A percentile compares a stretch with the other conserved stretches of the same genome.
phyloP scores from a whole-genome alignment of 805 yeast species.

The Blastobotrys muscicola region DNA sequence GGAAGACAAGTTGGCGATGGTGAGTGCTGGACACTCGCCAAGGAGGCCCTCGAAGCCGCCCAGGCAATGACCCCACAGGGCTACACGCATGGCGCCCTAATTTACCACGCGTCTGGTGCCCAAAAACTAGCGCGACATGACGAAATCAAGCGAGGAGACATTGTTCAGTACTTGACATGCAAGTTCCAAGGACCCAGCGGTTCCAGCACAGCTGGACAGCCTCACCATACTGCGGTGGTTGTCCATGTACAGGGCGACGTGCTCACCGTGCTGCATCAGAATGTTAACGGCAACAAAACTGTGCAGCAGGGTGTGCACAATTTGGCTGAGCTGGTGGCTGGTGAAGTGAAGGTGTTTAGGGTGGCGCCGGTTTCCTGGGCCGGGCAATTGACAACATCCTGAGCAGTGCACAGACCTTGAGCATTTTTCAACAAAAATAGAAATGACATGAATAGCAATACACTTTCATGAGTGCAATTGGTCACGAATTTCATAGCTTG shows the following conservation, averaged over 20 bases:
- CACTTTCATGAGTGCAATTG: no score
- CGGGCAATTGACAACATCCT: slow-evolving; percentile 10
- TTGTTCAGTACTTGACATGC: slow-evolving; percentile 26
- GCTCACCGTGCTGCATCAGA: slow-evolving; percentile 25
- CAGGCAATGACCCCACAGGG: slow-evolving; percentile 24
- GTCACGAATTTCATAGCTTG: no score
- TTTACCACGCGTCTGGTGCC: slow-evolving; percentile 14
- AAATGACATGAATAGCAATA: no score
- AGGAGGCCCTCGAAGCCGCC: slow-evolving; percentile 25
- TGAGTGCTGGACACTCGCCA: slow-evolving; percentile 34
- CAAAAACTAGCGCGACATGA: slow-evolving; percentile 13
- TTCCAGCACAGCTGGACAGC: slow-evolving; percentile 21
- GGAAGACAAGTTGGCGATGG: slow-evolving; percentile 29
- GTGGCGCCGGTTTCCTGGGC: slow-evolving; percentile 28
- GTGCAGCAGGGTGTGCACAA: slow-evolving; percentile 25
- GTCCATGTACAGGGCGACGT: slow-evolving; percentile 15
- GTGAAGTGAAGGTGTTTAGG: slow-evolving; percentile 24
- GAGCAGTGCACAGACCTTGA: no score
- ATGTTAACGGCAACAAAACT: slow-evolving; percentile 22
- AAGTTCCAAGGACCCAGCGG: slow-evolving; percentile 14
- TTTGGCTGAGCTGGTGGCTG: slow-evolving; percentile 21
- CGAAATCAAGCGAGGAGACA: slow-evolving; percentile 29
- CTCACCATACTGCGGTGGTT: slow-evolving; percentile 30
- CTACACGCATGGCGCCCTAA: slow-evolving; percentile 23
- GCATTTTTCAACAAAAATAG: no score